phyloP scores from a whole-genome alignment of 1,284 basidiomycete genomes.

The Trametes sp. region DNA sequence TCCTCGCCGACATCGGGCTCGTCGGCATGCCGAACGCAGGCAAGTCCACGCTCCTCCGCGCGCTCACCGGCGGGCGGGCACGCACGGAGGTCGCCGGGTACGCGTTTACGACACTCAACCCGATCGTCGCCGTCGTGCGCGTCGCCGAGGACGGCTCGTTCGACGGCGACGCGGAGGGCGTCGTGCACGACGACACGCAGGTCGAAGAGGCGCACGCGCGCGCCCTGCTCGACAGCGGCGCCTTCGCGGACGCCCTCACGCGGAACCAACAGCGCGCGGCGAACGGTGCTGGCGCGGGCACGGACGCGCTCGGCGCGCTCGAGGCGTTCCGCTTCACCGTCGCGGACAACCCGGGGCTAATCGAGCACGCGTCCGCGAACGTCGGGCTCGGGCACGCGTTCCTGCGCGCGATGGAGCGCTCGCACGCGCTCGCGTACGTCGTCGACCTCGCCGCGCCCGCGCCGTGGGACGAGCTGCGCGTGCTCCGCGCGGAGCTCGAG shows the following conservation, averaged over 20 bases:
- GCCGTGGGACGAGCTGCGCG: slow-evolving; percentile 80
- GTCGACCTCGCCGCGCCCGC: slow-evolving; percentile 82
- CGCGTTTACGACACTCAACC: slow-evolving; percentile 95
- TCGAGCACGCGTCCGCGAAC: slow-evolving; percentile 85
- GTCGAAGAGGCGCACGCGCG: slow-evolving; percentile 62
- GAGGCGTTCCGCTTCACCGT: slow-evolving; percentile 91
- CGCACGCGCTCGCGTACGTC: slow-evolving; percentile 90
- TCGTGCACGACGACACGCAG: slow-evolving; percentile 76
- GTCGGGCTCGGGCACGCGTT: slow-evolving; percentile 96
- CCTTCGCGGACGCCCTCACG: slow-evolving; percentile 55
- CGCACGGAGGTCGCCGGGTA: slow-evolving; percentile 91
- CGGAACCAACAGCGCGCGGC: slow-evolving; percentile 53
- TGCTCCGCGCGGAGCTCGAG: slow-evolving; percentile 85
- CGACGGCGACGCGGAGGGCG: slow-evolving; percentile 60
- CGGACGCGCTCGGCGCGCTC: slow-evolving; percentile 53
- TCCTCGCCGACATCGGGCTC: slow-evolving; percentile 92
- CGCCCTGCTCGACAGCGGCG: slow-evolving; percentile 57
- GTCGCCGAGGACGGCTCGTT: slow-evolving; percentile 85
- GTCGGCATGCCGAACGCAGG: slow-evolving; percentile 97
- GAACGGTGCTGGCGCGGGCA: slow-evolving; percentile 22
- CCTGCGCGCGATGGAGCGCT: slow-evolving; percentile 92
- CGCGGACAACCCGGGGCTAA: slow-evolving; percentile 97
- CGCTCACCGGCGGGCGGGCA: slow-evolving; percentile 85
- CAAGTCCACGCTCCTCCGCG: slow-evolving; percentile 89
- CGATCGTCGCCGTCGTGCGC: slow-evolving; percentile 92